Evolutionary conservation across 2,329 filamentous ascomycete genomes (phyloP).

Genomic region (Daldinia sp.): DNA sequence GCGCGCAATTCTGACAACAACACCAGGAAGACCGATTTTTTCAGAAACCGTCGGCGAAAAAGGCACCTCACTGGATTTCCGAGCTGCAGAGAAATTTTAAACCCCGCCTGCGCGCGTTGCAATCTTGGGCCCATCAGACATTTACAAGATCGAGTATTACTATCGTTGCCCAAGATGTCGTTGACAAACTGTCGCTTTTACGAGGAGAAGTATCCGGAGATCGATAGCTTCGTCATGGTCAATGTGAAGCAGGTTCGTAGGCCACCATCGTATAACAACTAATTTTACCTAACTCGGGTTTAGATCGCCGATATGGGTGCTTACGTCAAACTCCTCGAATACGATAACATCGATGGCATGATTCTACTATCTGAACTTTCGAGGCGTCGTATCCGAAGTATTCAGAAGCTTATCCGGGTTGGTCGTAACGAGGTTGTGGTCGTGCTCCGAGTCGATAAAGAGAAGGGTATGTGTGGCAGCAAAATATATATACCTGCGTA

Average conservation of each 20-base stretch:
- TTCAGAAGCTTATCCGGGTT: slow-evolving; percentile 98
- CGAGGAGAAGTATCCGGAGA: slow-evolving; percentile 97
- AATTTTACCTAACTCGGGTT: slow-evolving; percentile 39
- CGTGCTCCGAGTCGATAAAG: slow-evolving; percentile 98
- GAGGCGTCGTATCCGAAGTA: slow-evolving; percentile 96
- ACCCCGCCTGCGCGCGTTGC: slow-evolving; percentile 38
- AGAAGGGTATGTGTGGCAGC: slow-evolving; percentile 76
- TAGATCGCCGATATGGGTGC: slow-evolving; percentile 99
- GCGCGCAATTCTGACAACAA: slow-evolving; percentile 15
- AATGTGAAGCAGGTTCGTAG: slow-evolving; percentile 90
- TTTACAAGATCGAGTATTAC: slow-evolving; percentile 50
- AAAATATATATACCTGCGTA: slow-evolving; percentile 12
- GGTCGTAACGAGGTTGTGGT: slow-evolving; percentile 99
- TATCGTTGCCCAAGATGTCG: slow-evolving; percentile 80
- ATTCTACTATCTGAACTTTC: slow-evolving; percentile 98
- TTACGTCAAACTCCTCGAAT: slow-evolving; percentile 99
- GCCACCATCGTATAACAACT: slow-evolving; percentile 17
- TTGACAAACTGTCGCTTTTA: slow-evolving; percentile 97
- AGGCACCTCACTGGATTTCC: slow-evolving; percentile 20
- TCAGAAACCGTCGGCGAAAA: slow-evolving; percentile 10
- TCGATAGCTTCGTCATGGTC: slow-evolving; percentile 99
- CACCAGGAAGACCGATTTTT: background rate
- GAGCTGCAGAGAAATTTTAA: slow-evolving; percentile 20
- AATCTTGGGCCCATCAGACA: slow-evolving; percentile 42
- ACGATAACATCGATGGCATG: slow-evolving; percentile 99